These are phyloP conservation scores for Aspergillus pseudoviridinutans DNA, from an alignment of 2,329 filamentous ascomycete genomes.

Conservation along the genomic window DNA sequence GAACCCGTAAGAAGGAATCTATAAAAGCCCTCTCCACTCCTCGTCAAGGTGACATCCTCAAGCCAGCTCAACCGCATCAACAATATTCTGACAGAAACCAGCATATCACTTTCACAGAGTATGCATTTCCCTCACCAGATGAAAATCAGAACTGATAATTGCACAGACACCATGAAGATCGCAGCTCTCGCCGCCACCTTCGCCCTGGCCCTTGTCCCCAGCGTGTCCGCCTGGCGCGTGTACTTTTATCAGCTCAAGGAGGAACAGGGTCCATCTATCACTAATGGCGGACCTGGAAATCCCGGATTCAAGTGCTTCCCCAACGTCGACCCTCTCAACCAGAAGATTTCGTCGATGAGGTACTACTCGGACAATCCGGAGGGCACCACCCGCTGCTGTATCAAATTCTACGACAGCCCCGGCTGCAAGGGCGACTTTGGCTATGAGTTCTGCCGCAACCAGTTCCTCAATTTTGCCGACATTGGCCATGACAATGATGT, in stretches of 20 bases:
- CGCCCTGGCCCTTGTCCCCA: not conserved
- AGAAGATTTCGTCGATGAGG: slow-evolving; percentile 2
- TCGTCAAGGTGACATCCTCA: not conserved
- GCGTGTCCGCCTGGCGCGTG: not conserved
- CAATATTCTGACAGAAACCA: no score
- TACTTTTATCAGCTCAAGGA: not conserved
- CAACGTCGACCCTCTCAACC: slow-evolving; percentile 2
- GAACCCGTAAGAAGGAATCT: not conserved
- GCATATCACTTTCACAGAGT: not conserved
- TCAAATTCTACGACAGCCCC: slow-evolving; percentile 1
- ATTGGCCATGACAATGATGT: not conserved
- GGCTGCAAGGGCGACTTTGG: not conserved
- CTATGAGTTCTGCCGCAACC: not conserved
- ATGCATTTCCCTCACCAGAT: not conserved
- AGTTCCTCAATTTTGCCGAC: not conserved
- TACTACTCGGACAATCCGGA: slow-evolving; percentile 3
- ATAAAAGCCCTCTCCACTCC: not conserved
- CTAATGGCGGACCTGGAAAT: not conserved
- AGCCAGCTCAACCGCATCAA: no score
- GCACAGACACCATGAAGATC: not conserved
- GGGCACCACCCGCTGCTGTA: slow-evolving; percentile 1
- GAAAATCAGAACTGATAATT: not conserved
- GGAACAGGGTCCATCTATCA: not conserved
- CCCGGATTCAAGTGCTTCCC: not conserved
- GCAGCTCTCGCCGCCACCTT: not conserved